Percentiles rank a stretch among this genome's conserved stretches.
Conservation (phyloP, 768 basidiomycete genomes). For the Clathrus columnatus region DNA sequence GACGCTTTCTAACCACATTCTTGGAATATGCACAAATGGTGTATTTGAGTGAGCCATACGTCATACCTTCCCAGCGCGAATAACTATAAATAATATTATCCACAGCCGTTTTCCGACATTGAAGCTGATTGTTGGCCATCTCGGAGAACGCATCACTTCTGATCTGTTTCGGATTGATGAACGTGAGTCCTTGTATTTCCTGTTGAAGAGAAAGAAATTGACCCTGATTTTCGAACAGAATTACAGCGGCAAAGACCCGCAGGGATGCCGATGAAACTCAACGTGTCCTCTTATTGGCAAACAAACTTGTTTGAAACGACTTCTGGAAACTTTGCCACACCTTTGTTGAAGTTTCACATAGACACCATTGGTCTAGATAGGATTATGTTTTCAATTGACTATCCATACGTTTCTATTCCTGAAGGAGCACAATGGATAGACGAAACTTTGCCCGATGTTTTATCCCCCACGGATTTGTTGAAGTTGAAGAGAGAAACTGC, state of each 20-base stretch:
- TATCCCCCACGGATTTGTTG: background rate
- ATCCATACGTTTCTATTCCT: conserved; percentile 3
- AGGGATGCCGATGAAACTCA: conserved; percentile 10
- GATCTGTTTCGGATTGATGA: conserved; percentile 10
- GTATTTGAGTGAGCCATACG: conserved; percentile 1
- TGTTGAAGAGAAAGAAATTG: background rate
- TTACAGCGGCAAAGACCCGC: background rate
- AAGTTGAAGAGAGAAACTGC: conserved; percentile 2
- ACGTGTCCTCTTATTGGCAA: conserved; percentile 5
- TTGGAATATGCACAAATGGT: conserved; percentile 8
- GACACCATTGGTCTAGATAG: conserved; percentile 8
- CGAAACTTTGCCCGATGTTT: background rate
- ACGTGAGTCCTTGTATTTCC: background rate
- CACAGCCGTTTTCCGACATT: conserved; percentile 5
- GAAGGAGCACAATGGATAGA: conserved; percentile 3
- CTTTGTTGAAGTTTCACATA: conserved; percentile 3
- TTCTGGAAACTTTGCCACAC: conserved; percentile 7
- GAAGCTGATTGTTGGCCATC: conserved; percentile 7
- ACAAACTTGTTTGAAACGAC: conserved; percentile 9
- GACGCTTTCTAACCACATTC: conserved; percentile 8
- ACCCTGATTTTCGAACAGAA: background rate
- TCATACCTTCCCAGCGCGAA: background rate
- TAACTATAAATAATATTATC: background rate
- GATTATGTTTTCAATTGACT: conserved; percentile 9
- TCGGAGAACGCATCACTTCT: conserved; percentile 10